phyloP scores from a whole-genome alignment of 176 grass and related monocot species.

The Chloris gayana region DNA sequence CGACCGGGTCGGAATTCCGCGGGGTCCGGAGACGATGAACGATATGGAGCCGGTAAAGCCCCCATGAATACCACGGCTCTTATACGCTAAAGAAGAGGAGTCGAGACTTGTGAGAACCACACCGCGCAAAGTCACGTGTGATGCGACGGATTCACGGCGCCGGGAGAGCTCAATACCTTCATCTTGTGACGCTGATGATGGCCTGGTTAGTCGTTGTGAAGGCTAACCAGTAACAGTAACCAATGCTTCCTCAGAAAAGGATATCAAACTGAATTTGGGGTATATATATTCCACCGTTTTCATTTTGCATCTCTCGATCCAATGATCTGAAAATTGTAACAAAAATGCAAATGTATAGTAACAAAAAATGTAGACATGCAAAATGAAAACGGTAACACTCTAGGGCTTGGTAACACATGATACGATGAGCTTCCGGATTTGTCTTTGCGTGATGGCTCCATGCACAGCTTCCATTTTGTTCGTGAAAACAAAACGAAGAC shows the following conservation, averaged over 20 bases:
- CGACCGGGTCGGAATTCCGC: not conserved
- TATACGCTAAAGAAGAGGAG: not conserved
- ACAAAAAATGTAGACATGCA: too few relatives aligned
- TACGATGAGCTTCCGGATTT: not conserved
- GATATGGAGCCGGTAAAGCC: not conserved
- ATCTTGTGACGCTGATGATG: not conserved
- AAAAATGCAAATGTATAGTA: too few relatives aligned
- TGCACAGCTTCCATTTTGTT: not conserved
- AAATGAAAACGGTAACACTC: too few relatives aligned
- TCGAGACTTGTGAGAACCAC: not conserved
- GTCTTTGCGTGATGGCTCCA: not conserved
- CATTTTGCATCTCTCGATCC: too few relatives aligned
- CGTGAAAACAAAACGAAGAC: too few relatives aligned
- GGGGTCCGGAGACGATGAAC: not conserved
- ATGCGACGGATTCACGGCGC: constrained; percentile 26
- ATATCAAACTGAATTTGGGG: not conserved
- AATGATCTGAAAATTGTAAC: too few relatives aligned
- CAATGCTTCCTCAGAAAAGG: too few relatives aligned
- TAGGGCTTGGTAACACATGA: too few relatives aligned
- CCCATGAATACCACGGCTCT: constrained; percentile 10
- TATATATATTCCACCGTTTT: too few relatives aligned
- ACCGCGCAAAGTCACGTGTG: not conserved
- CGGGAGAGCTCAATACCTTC: too few relatives aligned
- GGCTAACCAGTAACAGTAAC: too few relatives aligned
- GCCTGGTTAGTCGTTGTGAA: too few relatives aligned